Evolutionary conservation across 306 rosid genomes (phyloP), one percentile per base, ranked within the genome.

Genomic region (Gynostemma pentaphyllum): DNA sequence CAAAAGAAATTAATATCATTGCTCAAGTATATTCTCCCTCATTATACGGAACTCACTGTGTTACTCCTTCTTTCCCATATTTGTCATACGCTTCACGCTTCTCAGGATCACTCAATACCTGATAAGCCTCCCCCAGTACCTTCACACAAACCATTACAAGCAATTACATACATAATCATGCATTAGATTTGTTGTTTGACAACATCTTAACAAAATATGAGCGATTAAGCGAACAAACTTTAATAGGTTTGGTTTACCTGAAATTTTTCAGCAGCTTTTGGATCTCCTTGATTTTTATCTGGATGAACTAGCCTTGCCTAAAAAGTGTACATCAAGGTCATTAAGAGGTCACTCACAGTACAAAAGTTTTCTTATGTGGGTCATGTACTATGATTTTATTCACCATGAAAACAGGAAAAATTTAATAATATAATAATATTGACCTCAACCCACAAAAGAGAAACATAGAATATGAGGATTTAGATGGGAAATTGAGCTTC

Each of bases 101-200:
- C 73, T 67, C 84, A 22, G 99, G 95, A 70, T 92, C 95, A 44
- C 99, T 82, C 75, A 92, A 75, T 44, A 92, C 94, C 79, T 92
- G 99, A 86, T 92, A 92, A 68, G 99, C 99, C 81, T 92, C 99
- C 29, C 97, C 99, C 45, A 92, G 94, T 64, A 65, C 87, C 99
- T 92, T 76, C 32, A 61, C 16, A 45, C 47, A 39, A 15, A 52
- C 8, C 48, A 51, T 40, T 10, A 7, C 60, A 32, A 47, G 44
- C 45, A 65, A 65, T 29, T 65, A 18, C 60, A 47, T 21, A 47
- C 4, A 9, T 6, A 16, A 64, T 40, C 21, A 23, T 18, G 3
- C 1, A 14, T 8, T 22, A 10, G 36, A 7, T 24, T 14, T 13
- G 0, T 49, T 63, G 42, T 63, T 28, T 28, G 5, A 24, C 49